Percentiles rank a stretch among this genome's conserved stretches.
phyloP scores from a whole-genome alignment of 768 basidiomycete species.

The Amanita muscaria region DNA sequence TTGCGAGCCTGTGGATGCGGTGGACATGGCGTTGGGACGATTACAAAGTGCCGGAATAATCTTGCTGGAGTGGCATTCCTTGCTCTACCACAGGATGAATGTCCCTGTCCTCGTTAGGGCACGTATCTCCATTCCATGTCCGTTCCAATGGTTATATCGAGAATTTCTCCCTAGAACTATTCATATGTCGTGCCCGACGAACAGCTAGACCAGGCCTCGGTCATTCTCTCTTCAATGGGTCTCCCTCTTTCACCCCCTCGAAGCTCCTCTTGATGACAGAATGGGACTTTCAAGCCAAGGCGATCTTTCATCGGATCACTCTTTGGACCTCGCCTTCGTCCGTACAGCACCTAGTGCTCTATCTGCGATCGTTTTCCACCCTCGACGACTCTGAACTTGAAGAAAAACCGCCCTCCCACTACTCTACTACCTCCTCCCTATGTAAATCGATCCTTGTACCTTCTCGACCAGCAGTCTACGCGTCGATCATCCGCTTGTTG shows the following conservation, averaged over 20 bases:
- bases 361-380: constrained; percentile 20
- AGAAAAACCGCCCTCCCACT: constrained; percentile 11
- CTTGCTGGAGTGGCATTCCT: constrained; percentile 20
- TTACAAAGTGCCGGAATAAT: constrained; percentile 15
- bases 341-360: constrained; percentile 16
- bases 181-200: constrained; percentile 20
- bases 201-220: constrained; percentile 15
- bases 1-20: constrained; percentile 14
- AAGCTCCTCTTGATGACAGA: constrained; percentile 12
- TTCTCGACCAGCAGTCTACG: constrained; percentile 22
- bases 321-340: constrained; percentile 8
- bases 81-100: constrained; percentile 19
- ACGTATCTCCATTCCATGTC: constrained; percentile 8
- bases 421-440: constrained; percentile 8
- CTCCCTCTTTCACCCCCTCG: constrained; percentile 16
- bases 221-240: constrained; percentile 15
- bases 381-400: constrained; percentile 16
- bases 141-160: constrained; percentile 1
- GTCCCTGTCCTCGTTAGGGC: constrained; percentile 19
- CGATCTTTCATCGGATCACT: constrained; percentile 17
- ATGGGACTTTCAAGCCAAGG: constrained; percentile 19
- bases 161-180: constrained; percentile 3
- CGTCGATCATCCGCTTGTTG: constrained; percentile 26
- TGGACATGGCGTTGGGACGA: constrained; percentile 18
- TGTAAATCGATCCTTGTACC: constrained; percentile 19